Evolutionary conservation across 371 early-diverging fungal species (phyloP).

Genomic region (Rhizopus sp.): DNA sequence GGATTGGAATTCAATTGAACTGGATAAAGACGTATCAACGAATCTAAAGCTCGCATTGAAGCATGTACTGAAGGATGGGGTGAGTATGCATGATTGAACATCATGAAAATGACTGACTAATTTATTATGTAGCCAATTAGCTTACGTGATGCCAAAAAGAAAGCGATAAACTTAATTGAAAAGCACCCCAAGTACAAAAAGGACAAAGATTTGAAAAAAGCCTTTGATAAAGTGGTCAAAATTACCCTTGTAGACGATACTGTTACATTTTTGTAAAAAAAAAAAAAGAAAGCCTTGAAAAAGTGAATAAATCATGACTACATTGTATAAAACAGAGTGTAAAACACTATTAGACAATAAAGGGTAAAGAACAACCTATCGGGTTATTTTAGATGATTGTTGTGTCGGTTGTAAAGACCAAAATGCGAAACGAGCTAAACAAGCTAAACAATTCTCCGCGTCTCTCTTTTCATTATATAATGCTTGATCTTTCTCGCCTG

Average conservation of each 20-base stretch:
- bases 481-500: too few species aligned
- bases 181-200: constrained; percentile 34
- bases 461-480: too few species aligned
- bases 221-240: constrained; percentile 24
- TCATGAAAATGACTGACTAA: neutral
- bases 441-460: too few species aligned
- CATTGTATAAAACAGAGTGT: too few species aligned
- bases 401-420: too few species aligned
- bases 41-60: constrained; percentile 34
- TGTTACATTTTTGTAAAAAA: constrained; percentile 25
- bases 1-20: constrained; percentile 31
- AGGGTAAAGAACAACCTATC: too few species aligned
- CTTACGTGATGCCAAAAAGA: constrained; percentile 39
- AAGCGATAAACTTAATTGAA: constrained; percentile 32
- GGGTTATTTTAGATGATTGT: too few species aligned
- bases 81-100: constrained; percentile 5
- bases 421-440: too few species aligned
- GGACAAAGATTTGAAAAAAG: constrained; percentile 26
- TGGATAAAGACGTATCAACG: constrained; percentile 27
- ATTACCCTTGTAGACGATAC: constrained; percentile 20
- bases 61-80: constrained; percentile 28
- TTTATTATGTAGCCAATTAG: constrained; percentile 19
- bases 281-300: too few species aligned
- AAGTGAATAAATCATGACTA: too few species aligned
- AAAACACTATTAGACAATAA: too few species aligned